These are phyloP conservation scores for Coniosporium tulheliwenetii DNA, from an alignment of 2,329 filamentous ascomycete genomes.

Conservation along the genomic window DNA sequence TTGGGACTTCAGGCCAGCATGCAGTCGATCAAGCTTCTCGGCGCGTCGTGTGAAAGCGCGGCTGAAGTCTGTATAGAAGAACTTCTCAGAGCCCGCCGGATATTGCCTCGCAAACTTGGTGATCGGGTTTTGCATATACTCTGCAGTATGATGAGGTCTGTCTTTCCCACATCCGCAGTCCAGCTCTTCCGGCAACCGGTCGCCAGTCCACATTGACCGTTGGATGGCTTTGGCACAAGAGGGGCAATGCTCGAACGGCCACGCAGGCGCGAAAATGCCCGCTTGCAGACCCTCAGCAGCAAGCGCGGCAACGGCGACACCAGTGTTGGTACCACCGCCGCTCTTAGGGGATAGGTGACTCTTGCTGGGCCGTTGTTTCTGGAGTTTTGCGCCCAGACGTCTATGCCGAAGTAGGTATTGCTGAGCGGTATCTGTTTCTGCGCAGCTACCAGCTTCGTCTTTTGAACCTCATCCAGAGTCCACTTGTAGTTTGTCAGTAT, in stretches of 20 bases:
- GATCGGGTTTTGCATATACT: slow-evolving; percentile 10
- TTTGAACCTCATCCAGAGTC: slow-evolving; percentile 14
- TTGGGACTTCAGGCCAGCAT: slow-evolving; percentile 10
- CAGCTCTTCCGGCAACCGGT: slow-evolving; percentile 10
- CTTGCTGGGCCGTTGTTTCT: slow-evolving; percentile 12
- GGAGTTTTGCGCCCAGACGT: slow-evolving; percentile 30
- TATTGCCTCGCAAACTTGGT: slow-evolving; percentile 12
- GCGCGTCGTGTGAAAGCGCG: slow-evolving; percentile 11
- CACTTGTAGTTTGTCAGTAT: slow-evolving; percentile 31
- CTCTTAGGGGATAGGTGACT: slow-evolving; percentile 20
- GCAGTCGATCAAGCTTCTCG: slow-evolving; percentile 6
- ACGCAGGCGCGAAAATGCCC: slow-evolving; percentile 29
- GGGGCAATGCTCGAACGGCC: slow-evolving; percentile 30
- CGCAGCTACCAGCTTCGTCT: slow-evolving; percentile 12
- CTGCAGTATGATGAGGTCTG: slow-evolving; percentile 10
- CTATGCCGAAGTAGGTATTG: slow-evolving; percentile 26
- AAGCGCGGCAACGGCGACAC: slow-evolving; percentile 21
- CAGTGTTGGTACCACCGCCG: slow-evolving; percentile 26
- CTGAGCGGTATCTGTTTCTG: slow-evolving; percentile 10
- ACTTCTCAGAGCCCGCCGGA: slow-evolving; percentile 17
- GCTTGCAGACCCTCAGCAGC: slow-evolving; percentile 18
- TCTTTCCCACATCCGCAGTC: slow-evolving; percentile 17
- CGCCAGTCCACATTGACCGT: slow-evolving; percentile 19
- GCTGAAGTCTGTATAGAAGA: slow-evolving; percentile 23
- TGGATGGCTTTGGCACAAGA: slow-evolving; percentile 12